phyloP scores from a whole-genome alignment of 2,329 filamentous ascomycete genomes.

The Alternaria alternata region DNA sequence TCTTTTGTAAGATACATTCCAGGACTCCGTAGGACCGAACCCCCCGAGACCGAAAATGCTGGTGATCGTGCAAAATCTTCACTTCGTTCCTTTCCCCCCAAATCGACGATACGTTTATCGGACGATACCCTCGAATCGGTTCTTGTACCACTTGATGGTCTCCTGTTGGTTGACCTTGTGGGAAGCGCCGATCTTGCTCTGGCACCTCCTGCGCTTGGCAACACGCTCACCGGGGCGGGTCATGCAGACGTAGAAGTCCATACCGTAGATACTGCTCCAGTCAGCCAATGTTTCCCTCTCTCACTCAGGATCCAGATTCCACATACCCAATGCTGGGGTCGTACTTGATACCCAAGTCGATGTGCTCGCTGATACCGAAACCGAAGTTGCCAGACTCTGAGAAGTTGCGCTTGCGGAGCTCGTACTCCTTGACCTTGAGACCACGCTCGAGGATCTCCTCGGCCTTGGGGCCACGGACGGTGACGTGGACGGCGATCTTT shows the following conservation, averaged over 20 bases:
- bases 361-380: conserved; percentile 99
- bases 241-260: conserved; percentile 99
- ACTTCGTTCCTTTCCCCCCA: conserved; percentile 35
- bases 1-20: conserved; percentile 54
- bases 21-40: conserved; percentile 49
- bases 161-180: conserved; percentile 95
- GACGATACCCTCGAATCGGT: conserved; percentile 97
- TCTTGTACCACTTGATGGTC: conserved; percentile 98
- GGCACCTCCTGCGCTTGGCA: conserved; percentile 89
- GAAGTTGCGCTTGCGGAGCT: conserved; percentile 99
- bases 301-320: neutral
- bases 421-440: conserved; percentile 99
- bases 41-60: conserved; percentile 51
- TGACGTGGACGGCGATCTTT: conserved; percentile 96
- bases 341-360: conserved; percentile 97
- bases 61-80: conserved; percentile 46
- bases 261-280: conserved; percentile 63
- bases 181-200: conserved; percentile 82
- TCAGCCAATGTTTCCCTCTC: conserved; percentile 29
- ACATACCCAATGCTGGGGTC: conserved; percentile 53
- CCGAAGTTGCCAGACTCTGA: conserved; percentile 95
- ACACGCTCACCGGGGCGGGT: conserved; percentile 98
- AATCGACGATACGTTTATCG: conserved; percentile 71
- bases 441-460: conserved; percentile 99
- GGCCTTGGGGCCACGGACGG: conserved; percentile 97